Evolutionary conservation across 257 asterid species (phyloP), one percentile per base, ranked within the genome.

Genomic region (Nicotiana sylvestris): DNA sequence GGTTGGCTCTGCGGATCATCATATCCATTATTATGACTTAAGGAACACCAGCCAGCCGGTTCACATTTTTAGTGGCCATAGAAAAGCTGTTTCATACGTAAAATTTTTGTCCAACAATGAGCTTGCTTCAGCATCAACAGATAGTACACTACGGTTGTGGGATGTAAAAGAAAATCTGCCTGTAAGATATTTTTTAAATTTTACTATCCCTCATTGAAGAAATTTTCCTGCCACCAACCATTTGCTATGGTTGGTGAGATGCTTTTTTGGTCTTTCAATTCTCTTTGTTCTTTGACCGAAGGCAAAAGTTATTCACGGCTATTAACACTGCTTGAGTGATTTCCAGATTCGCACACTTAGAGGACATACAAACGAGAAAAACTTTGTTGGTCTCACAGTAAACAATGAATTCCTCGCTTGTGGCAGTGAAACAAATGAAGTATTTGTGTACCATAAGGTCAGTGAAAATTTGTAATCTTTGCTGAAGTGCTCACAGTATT

Each of bases 1-100:
- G 90, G 91, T 86, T 72, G 91, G 90, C 76, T 88, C 91, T 37
- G 91, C 91, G 6, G 91, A 88, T 49, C 91, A 88, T 61, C 88
- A 86, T 80, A 87, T 88, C 37, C 90, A 88, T 83, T 86, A 88
- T 82, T 88, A 88, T 85, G 91, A 88, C 68, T 66, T 88, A 18
- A 83, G 91, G 81, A 88, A 88, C 80, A 86, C 87, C 33, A 78
- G 87, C 80, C 83, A 81, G 11, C 90, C 91, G 6, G 51, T 86
- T 32, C 86, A 88, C 81, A 82, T 85, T 64, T 88, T 88, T 61
- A 83, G 86, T 80, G 91, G 91, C 43, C 91, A 88, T 46, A 85
- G 79, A 66, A 88, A 87, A 81, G 69, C 91, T 49, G 91, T 88
- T 78, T 88, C 91, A 7, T 88, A 88, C 67, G 90, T 88, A 13